Evolutionary conservation across 2,329 filamentous ascomycete genomes (phyloP), one percentile per base, ranked within the genome.

Genomic region (Pseudogymnoascus sp.): DNA sequence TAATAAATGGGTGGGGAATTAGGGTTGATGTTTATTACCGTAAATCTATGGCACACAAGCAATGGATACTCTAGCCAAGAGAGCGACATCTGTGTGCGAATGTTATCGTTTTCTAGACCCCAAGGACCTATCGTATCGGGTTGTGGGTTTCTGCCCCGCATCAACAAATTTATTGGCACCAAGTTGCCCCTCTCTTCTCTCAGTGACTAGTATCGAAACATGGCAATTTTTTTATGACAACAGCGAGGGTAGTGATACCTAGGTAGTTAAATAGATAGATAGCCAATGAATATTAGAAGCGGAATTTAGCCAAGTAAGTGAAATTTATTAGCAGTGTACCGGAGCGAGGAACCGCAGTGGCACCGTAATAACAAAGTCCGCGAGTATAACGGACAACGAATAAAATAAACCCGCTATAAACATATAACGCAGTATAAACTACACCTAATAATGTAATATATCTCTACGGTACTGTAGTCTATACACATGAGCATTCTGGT

Each of bases 121-220:
- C 26, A 52, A 30, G 26, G 26, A n/a, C 45, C 45, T 52, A 30
- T 52, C 45, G 45, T 26, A 52, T 30, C 45, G 30, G 9, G 45
- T 52, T 52, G 45, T 52, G 45, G 45, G 45, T 52, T 30, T 52
- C n/a, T 52, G 45, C 45, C 45, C 45, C 45, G 45, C 45, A 52
- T 52, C 26, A 18, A 52, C 10, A 52, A 37, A 26, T 48, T 52
- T 52, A 52, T 52, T 23, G 26, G 26, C 4, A 45, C 15, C 35
- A 39, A 26, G 6, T 26, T 45, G 39, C 39, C 39, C 39, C 39
- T 26, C 39, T 23, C 39, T 15, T 45, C 39, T 45, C 6, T 12
- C 39, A n/a, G 6, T 26, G 6, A 45, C 39, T 26, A 4, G 39
- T 26, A 45, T 45, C 39, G 26, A n/a, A 26, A 26, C 21, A 3